phyloP scores from a whole-genome alignment of 2,329 filamentous ascomycete genomes.

The Massarina eburnea region DNA sequence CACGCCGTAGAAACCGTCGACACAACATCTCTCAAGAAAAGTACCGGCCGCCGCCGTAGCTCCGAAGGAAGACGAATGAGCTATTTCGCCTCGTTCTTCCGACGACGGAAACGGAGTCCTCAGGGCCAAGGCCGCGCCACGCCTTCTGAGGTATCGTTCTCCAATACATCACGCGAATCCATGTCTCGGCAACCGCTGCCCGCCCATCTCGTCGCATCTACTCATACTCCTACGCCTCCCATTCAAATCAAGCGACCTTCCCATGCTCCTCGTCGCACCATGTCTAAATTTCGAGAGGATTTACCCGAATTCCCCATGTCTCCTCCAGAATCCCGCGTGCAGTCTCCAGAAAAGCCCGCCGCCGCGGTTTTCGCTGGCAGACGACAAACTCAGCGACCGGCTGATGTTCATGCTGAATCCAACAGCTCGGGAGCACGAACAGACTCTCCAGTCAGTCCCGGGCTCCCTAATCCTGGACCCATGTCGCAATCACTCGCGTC shows the following conservation, averaged over 20 bases:
- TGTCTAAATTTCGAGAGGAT: constrained; percentile 91
- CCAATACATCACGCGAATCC: constrained; percentile 87
- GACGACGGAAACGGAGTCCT: constrained; percentile 56
- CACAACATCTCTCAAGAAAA: constrained; percentile 30
- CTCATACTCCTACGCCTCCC: constrained; percentile 36
- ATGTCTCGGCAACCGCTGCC: constrained; percentile 63
- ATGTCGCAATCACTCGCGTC: constrained; percentile 87
- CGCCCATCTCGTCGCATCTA: constrained; percentile 49
- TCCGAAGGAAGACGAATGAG: constrained; percentile 40
- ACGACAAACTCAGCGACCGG: constrained; percentile 41
- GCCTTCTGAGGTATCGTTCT: constrained; percentile 72
- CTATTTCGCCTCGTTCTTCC: constrained; percentile 63
- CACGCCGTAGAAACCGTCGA: constrained; percentile 36
- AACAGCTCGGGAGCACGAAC: constrained; percentile 35
- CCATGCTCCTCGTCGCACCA: constrained; percentile 72
- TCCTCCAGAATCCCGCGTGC: constrained; percentile 79
- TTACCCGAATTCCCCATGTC: constrained; percentile 83
- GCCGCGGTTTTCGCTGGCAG: constrained; percentile 45
- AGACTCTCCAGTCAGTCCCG: constrained; percentile 46
- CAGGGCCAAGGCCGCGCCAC: constrained; percentile 54
- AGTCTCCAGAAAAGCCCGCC: constrained; percentile 70
- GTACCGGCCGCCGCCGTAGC: constrained; percentile 32
- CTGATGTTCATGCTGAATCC: constrained; percentile 32
- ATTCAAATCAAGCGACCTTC: constrained; percentile 51
- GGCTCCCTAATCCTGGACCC: constrained; percentile 29